Evolutionary conservation across 1,284 basidiomycete genomes (phyloP).

Genomic region (Gomphus sp.): DNA sequence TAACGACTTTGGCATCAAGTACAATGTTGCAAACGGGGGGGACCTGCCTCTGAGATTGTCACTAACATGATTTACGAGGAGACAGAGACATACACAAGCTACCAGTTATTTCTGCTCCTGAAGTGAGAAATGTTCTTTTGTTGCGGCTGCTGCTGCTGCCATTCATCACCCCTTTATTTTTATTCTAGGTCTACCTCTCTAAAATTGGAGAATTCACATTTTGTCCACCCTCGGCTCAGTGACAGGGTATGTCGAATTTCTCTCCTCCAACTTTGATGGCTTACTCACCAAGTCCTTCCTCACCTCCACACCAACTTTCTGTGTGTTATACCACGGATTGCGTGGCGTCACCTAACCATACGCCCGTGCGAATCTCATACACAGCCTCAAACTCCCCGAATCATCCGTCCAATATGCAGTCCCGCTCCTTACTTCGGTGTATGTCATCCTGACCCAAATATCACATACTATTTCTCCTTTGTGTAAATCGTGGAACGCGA

Average conservation of each 20-base stretch:
- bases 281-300: constrained; percentile 88
- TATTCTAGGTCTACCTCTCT: constrained; percentile 67
- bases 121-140: constrained; percentile 38
- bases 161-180: not conserved
- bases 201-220: constrained; percentile 75
- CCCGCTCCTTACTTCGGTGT: constrained; percentile 92
- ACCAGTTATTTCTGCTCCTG: constrained; percentile 75
- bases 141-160: constrained; percentile 5
- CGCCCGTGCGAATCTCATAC: constrained; percentile 82
- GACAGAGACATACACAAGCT: constrained; percentile 79
- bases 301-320: constrained; percentile 57
- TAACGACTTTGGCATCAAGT: constrained; percentile 99
- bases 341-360: constrained; percentile 98
- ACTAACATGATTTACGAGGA: constrained; percentile 92
- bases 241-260: constrained; percentile 76
- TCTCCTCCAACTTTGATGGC: constrained; percentile 94
- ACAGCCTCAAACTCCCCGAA: constrained; percentile 74
- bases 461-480: constrained; percentile 94
- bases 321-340: constrained; percentile 92
- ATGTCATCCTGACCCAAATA: constrained; percentile 96
- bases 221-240: constrained; percentile 94
- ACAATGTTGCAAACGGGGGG: constrained; percentile 95
- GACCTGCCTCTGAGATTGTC: constrained; percentile 91
- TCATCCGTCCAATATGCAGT: constrained; percentile 86
- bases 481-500: constrained; percentile 88